phyloP scores from a whole-genome alignment of 345 rosid genomes.

The Salix arbutifolia region DNA sequence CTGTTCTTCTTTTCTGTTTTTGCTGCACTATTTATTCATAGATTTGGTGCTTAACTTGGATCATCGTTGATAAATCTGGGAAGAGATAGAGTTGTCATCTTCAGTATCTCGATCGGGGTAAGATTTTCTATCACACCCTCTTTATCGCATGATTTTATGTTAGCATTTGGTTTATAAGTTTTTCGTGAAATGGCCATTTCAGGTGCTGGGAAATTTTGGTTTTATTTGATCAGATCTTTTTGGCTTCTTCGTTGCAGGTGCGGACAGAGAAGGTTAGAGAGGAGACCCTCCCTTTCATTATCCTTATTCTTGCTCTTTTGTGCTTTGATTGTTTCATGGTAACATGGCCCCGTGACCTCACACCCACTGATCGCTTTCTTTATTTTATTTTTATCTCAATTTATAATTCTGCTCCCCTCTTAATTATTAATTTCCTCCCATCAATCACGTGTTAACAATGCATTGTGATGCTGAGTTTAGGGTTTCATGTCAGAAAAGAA shows the following conservation, averaged over 20 bases:
- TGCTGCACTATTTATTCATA: conserved; percentile 17
- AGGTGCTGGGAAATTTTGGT: not conserved
- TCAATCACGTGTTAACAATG: too few species aligned
- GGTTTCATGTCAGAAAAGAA: too few species aligned
- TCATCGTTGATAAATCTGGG: conserved; percentile 10
- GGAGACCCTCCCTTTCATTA: not conserved
- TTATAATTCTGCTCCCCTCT: too few species aligned
- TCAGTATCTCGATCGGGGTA: not conserved
- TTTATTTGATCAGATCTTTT: not conserved
- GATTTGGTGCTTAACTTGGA: conserved; percentile 22
- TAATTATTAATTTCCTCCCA: too few species aligned
- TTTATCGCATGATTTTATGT: not conserved
- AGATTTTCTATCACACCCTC: not conserved
- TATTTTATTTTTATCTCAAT: too few species aligned
- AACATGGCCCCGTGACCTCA: not conserved
- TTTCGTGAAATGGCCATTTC: not conserved
- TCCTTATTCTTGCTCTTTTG: not conserved
- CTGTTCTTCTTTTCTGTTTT: not conserved
- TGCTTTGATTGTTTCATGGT: not conserved
- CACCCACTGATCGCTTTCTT: too few species aligned
- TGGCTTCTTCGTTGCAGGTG: not conserved
- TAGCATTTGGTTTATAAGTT: not conserved
- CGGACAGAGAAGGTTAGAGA: not conserved
- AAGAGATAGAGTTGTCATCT: too few species aligned
- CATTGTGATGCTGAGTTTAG: too few species aligned